Evolutionary conservation across 805 yeast species (phyloP).

Genomic region (Metschnikowia baotianmanensis): DNA sequence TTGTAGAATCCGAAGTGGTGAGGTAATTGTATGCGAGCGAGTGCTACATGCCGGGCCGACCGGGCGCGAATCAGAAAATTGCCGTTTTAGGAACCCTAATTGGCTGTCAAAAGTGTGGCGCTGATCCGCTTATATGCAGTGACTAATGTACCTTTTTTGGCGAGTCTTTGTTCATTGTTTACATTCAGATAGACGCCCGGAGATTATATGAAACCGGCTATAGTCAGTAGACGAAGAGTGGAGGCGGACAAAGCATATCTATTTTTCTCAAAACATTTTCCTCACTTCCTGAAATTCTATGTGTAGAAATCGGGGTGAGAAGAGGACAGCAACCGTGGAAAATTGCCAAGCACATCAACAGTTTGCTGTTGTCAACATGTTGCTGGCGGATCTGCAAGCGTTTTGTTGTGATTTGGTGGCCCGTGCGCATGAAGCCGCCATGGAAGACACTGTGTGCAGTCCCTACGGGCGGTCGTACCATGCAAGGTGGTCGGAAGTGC

Average conservation of each 20-base stretch:
- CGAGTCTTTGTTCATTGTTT: no score
- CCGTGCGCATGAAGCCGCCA: not conserved
- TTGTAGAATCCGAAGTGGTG: no score
- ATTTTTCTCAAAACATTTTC: no score
- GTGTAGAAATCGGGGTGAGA: no score
- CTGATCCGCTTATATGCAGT: not conserved
- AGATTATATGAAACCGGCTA: no score
- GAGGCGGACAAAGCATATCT: no score
- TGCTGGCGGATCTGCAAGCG: slow-evolving; percentile 4
- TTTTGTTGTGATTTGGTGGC: not conserved
- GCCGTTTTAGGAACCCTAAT: slow-evolving; percentile 9
- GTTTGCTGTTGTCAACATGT: slow-evolving; percentile 1
- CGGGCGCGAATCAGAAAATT: not conserved
- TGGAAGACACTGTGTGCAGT: not conserved
- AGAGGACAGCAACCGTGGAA: not conserved
- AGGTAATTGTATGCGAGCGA: no score
- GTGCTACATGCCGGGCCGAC: no score
- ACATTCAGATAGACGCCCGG: no score
- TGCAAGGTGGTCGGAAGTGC: not conserved
- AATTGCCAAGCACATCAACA: not conserved
- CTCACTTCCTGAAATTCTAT: no score
- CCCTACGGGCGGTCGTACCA: not conserved
- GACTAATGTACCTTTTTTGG: no score
- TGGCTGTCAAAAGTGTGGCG: slow-evolving; percentile 2
- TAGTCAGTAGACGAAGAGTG: no score